A percentile compares a stretch with the other conserved stretches of the same genome.
Conservation (phyloP, 345 rosid genomes). For the sweet orange (Citrus sinensis) region DVS_A1.0 CM039161.1:2798501-2799000, state of each 20-base stretch:
- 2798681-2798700: conserved; percentile 78
- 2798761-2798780: conserved; percentile 49
- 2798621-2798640: conserved; percentile 81
- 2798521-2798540: not conserved
- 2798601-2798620: conserved; percentile 80
- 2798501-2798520: not conserved
- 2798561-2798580: conserved; percentile 23
- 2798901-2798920: conserved; percentile 30
- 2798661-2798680: conserved; percentile 51
- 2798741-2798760: conserved; percentile 62
- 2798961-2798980: not conserved
- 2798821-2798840: conserved; percentile 73
- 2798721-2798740: conserved; percentile 62
- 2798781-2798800: conserved; percentile 60
- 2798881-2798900: conserved; percentile 75
- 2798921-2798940: conserved; percentile 47
- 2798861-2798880: conserved; percentile 56
- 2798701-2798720: conserved; percentile 55
- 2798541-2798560: not conserved
- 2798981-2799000: conserved; percentile 1
- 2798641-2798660: conserved; percentile 25
- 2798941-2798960: conserved; percentile 1
- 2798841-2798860: conserved; percentile 54
- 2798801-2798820: conserved; percentile 61
- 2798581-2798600: conserved; percentile 74